Evolutionary conservation across 495 filamentous ascomycete species (phyloP).

Genomic region (Darksidea phi): DNA sequence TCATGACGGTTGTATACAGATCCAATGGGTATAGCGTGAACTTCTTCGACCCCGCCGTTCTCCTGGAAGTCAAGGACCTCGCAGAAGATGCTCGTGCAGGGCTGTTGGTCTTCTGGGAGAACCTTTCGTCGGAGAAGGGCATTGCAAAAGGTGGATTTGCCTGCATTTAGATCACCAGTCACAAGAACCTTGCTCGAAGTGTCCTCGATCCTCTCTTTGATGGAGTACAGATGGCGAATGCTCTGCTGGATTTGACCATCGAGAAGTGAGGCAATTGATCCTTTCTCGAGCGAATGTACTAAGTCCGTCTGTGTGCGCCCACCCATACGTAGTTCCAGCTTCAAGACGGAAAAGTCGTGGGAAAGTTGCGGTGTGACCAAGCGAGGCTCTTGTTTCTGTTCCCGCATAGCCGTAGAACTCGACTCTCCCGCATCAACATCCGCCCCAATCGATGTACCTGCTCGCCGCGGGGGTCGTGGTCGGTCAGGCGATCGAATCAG

Average conservation of each 20-base stretch:
- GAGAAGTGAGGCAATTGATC: conserved; percentile 80
- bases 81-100: conserved; percentile 98
- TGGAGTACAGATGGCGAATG: conserved; percentile 79
- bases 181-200: conserved; percentile 95
- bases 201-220: conserved; percentile 94
- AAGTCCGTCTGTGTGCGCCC: conserved; percentile 81
- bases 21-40: conserved; percentile 80
- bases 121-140: conserved; percentile 88
- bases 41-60: conserved; percentile 87
- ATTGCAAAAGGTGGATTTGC: conserved; percentile 98
- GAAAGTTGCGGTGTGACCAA: conserved; percentile 90
- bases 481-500: conserved; percentile 43
- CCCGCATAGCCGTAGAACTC: conserved; percentile 63
- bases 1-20: conserved; percentile 80
- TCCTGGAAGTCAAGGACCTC: conserved; percentile 91
- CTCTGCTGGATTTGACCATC: conserved; percentile 93
- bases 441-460: conserved; percentile 68
- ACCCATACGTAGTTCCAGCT: conserved; percentile 89
- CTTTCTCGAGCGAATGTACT: conserved; percentile 94
- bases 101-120: conserved; percentile 93
- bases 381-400: conserved; percentile 60
- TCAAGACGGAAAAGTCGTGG: conserved; percentile 92
- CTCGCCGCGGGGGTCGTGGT: conserved; percentile 59
- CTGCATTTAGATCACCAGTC: conserved; percentile 96
- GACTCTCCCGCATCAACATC: conserved; percentile 61